These are phyloP conservation scores for Hamamelis virginiana DNA, from an alignment of 164 flowering plant species.

Conservation along the genomic window DNA sequence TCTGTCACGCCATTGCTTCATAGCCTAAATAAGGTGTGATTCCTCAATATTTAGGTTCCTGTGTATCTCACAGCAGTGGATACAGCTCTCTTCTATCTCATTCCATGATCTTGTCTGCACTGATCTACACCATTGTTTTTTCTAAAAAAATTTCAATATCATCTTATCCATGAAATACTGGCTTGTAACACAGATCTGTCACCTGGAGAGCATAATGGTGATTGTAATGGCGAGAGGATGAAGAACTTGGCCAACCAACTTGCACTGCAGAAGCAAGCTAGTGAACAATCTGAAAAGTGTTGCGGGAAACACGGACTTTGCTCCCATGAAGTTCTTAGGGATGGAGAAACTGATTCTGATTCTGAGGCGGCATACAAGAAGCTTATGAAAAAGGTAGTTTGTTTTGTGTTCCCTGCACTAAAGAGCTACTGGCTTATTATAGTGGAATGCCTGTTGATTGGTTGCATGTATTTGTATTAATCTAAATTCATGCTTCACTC, in stretches of 20 bases:
- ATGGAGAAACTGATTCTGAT: conserved; percentile 48
- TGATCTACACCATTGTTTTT: background rate
- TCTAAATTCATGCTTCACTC: background rate
- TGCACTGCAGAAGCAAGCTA: conserved; percentile 12
- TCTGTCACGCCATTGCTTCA: no score
- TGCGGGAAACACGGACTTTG: conserved; percentile 81
- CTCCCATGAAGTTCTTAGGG: conserved; percentile 81
- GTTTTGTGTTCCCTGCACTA: background rate
- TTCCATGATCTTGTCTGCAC: background rate
- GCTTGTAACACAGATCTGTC: conserved; percentile 36
- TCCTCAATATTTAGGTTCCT: no score
- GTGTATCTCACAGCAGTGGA: background rate
- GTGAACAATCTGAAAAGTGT: conserved; percentile 47
- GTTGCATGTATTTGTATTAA: background rate
- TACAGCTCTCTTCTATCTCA: background rate
- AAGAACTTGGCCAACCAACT: conserved; percentile 24
- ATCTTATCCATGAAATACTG: conserved; percentile 7
- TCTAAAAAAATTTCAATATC: background rate
- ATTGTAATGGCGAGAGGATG: conserved; percentile 22
- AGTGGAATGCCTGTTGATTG: background rate
- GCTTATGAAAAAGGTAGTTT: conserved; percentile 64
- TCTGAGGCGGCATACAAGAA: conserved; percentile 25
- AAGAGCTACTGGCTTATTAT: background rate
- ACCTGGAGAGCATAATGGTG: conserved; percentile 30
- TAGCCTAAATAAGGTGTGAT: no score